phyloP scores from a whole-genome alignment of 164 flowering plant species.

The Magnolia officinalis region DNA sequence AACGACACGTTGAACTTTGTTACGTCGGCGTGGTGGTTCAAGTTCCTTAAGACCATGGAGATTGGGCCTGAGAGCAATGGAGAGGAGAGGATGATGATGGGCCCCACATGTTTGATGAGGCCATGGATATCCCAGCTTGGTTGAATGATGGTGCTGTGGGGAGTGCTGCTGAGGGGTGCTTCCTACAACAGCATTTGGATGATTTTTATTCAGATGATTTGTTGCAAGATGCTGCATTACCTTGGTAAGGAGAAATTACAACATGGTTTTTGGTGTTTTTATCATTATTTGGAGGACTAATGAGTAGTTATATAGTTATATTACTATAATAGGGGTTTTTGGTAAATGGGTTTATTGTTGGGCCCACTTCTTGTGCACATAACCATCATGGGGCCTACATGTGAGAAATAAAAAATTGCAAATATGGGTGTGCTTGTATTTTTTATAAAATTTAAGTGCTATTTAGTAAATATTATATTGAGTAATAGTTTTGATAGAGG shows the following conservation, averaged over 20 bases:
- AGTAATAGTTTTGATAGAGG: neutral
- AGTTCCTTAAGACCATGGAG: constrained; percentile 62
- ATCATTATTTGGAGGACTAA: neutral
- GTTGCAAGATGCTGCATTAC: constrained; percentile 63
- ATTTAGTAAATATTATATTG: neutral
- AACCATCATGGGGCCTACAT: too few relatives aligned
- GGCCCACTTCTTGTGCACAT: neutral
- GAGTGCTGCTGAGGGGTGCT: constrained; percentile 49
- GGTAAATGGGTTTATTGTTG: neutral
- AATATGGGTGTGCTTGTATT: neutral
- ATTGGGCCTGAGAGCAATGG: constrained; percentile 24
- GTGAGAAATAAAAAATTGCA: neutral
- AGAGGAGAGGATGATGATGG: constrained; percentile 32
- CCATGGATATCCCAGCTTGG: constrained; percentile 74
- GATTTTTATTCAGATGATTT: constrained; percentile 42
- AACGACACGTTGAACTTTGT: constrained; percentile 68
- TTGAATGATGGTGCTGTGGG: constrained; percentile 22
- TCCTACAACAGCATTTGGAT: constrained; percentile 40
- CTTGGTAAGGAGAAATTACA: constrained; percentile 45
- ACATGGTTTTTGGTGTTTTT: neutral
- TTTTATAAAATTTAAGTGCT: neutral
- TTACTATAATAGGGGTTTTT: too few relatives aligned
- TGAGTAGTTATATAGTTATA: neutral
- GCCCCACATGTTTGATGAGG: constrained; percentile 45
- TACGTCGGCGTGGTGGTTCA: constrained; percentile 87